A percentile compares a stretch with the other conserved stretches of the same genome.
These are phyloP conservation scores for Rachicladosporium sp. DNA, from an alignment of 2,329 filamentous ascomycete species.

Conservation along the genomic window DNA sequence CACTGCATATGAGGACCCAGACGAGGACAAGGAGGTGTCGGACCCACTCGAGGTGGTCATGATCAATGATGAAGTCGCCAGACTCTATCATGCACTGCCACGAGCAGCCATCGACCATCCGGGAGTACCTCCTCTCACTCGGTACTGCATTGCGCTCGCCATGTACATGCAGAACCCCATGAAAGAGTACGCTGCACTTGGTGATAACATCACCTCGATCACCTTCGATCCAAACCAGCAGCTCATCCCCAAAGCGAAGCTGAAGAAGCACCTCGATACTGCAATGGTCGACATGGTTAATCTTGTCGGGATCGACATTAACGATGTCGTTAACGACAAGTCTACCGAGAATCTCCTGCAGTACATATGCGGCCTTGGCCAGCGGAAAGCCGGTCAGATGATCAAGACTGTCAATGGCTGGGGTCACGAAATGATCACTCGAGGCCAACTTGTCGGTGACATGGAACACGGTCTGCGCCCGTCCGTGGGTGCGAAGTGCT, in stretches of 20 bases:
- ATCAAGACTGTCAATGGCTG: slow-evolving; percentile 87
- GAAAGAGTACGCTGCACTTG: slow-evolving; percentile 89
- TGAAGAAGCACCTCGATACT: slow-evolving; percentile 79
- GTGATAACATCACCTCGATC: slow-evolving; percentile 75
- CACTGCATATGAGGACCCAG: slow-evolving; percentile 76
- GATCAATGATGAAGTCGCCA: slow-evolving; percentile 94
- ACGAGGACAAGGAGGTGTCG: slow-evolving; percentile 63
- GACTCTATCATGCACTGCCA: slow-evolving; percentile 83
- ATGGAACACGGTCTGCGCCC: slow-evolving; percentile 47
- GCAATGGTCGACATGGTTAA: slow-evolving; percentile 99
- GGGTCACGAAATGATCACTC: slow-evolving; percentile 69
- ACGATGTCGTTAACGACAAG: slow-evolving; percentile 70
- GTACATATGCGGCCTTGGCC: slow-evolving; percentile 82
- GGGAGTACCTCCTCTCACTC: slow-evolving; percentile 60
- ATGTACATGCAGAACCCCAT: slow-evolving; percentile 91
- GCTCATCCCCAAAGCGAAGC: slow-evolving; percentile 74
- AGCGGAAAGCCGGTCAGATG: slow-evolving; percentile 74
- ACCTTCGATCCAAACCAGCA: slow-evolving; percentile 84
- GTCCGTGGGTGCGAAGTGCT: slow-evolving; percentile 80
- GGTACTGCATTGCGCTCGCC: slow-evolving; percentile 82
- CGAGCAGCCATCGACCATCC: slow-evolving; percentile 72
- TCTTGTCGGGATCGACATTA: slow-evolving; percentile 87
- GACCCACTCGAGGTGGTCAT: slow-evolving; percentile 80
- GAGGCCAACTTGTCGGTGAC: slow-evolving; percentile 81
- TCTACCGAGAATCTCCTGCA: slow-evolving; percentile 81